A percentile compares a stretch with the other conserved stretches of the same genome.
Conservation (phyloP, 2,329 filamentous ascomycete genomes). For the Colletotrichum sojae region DNA sequence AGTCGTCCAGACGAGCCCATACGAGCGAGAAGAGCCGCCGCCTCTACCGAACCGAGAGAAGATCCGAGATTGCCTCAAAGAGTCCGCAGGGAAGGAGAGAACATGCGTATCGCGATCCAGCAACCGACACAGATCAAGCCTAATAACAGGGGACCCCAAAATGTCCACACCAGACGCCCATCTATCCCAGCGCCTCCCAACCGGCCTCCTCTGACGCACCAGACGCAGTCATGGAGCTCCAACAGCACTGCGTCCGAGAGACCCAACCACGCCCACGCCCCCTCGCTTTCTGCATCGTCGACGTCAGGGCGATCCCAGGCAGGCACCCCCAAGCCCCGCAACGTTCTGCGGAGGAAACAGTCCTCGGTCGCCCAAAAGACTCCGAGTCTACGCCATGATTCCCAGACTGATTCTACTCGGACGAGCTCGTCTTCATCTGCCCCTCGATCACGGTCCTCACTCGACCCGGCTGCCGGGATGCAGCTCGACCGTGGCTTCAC, state of each 20-base stretch:
- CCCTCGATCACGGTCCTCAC: slow-evolving; percentile 53
- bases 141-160: slow-evolving; percentile 55
- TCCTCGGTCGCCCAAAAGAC: slow-evolving; percentile 60
- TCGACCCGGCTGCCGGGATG: slow-evolving; percentile 52
- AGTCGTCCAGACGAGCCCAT: slow-evolving; percentile 55
- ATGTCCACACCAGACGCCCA: slow-evolving; percentile 48
- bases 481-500: slow-evolving; percentile 59
- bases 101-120: slow-evolving; percentile 24
- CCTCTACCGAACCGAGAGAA: slow-evolving; percentile 40
- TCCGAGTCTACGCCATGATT: slow-evolving; percentile 50
- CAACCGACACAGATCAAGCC: slow-evolving; percentile 44
- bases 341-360: slow-evolving; percentile 65
- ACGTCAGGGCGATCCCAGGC: slow-evolving; percentile 53
- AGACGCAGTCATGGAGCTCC: slow-evolving; percentile 60
- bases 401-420: slow-evolving; percentile 53
- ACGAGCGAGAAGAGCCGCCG: slow-evolving; percentile 46
- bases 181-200: slow-evolving; percentile 45
- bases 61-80: slow-evolving; percentile 30
- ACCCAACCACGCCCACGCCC: slow-evolving; percentile 50
- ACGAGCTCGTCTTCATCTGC: slow-evolving; percentile 61
- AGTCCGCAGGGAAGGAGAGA: slow-evolving; percentile 35
- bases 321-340: slow-evolving; percentile 53
- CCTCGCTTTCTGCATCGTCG: slow-evolving; percentile 51
- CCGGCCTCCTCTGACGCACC: slow-evolving; percentile 57
- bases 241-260: slow-evolving; percentile 51